Conservation (phyloP, 805 yeast species). For the Kodamaea lidongshanica region DNA sequence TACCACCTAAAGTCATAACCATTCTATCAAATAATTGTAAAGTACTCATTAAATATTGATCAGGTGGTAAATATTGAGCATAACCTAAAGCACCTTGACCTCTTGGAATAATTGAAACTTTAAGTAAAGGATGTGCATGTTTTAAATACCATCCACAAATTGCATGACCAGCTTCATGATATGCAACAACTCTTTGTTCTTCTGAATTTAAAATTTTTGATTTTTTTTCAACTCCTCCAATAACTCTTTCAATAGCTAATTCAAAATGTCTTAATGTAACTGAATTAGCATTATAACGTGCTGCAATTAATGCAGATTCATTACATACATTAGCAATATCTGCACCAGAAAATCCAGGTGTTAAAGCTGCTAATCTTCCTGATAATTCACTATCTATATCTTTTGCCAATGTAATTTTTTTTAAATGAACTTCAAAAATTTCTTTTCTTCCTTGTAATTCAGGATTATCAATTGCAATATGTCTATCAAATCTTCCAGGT, state of each 20-base stretch:
- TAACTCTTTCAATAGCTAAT: slow-evolving; percentile 93
- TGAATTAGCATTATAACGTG: slow-evolving; percentile 65
- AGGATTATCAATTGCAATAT: slow-evolving; percentile 85
- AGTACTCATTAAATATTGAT: slow-evolving; percentile 69
- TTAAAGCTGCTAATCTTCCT: slow-evolving; percentile 87
- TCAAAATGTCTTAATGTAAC: slow-evolving; percentile 83
- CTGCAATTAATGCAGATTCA: slow-evolving; percentile 96
- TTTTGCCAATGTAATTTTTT: slow-evolving; percentile 55
- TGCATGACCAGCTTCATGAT: slow-evolving; percentile 99
- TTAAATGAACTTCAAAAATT: slow-evolving; percentile 81
- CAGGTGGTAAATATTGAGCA: slow-evolving; percentile 95
- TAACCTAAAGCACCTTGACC: slow-evolving; percentile 97
- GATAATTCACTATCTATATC: slow-evolving; percentile 48
- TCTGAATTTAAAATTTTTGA: slow-evolving; percentile 75
- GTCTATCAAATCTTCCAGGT: slow-evolving; percentile 97
- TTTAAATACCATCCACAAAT: slow-evolving; percentile 94
- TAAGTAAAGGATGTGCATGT: slow-evolving; percentile 86
- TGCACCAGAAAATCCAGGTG: slow-evolving; percentile 98
- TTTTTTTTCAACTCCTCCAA: slow-evolving; percentile 93
- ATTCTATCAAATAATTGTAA: slow-evolving; percentile 81
- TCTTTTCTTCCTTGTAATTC: slow-evolving; percentile 93
- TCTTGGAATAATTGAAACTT: slow-evolving; percentile 94
- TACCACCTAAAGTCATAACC: slow-evolving; percentile 96
- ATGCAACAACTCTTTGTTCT: slow-evolving; percentile 88
- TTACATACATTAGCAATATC: slow-evolving; percentile 96